Percentiles rank a stretch among this genome's conserved stretches.
Evolutionary conservation across 1,284 basidiomycete genomes (phyloP).

Genomic region (Leccinum ponderosum): DNA sequence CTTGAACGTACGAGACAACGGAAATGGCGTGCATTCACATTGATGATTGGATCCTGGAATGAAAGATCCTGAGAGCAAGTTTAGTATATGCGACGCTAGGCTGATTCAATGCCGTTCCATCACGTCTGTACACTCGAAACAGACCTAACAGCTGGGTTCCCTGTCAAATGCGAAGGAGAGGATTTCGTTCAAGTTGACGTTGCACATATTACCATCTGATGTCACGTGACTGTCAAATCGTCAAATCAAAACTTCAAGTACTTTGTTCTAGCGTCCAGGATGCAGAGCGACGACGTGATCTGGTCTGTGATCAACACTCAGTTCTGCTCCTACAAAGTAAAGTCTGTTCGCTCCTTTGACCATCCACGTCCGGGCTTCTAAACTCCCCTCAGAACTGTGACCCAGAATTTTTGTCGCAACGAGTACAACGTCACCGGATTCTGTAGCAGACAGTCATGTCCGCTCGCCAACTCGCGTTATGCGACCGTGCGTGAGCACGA

Average conservation of each 20-base stretch:
- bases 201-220: too few relatives aligned
- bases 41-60: too few relatives aligned
- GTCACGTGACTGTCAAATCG: neutral
- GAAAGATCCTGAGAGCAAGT: too few relatives aligned
- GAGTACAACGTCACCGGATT: slow-evolving; percentile 99
- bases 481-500: slow-evolving; percentile 97
- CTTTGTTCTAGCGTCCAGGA: slow-evolving; percentile 26
- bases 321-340: slow-evolving; percentile 98
- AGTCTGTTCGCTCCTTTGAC: slow-evolving; percentile 54
- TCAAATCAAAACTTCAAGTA: neutral
- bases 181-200: too few relatives aligned
- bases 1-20: neutral
- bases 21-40: too few relatives aligned
- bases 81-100: too few relatives aligned
- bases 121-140: too few relatives aligned
- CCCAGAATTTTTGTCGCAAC: slow-evolving; percentile 98
- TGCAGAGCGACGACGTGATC: slow-evolving; percentile 95
- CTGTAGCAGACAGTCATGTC: slow-evolving; percentile 95
- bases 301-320: slow-evolving; percentile 93
- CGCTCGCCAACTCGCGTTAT: slow-evolving; percentile 94
- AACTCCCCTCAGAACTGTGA: slow-evolving; percentile 65
- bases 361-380: slow-evolving; percentile 3
- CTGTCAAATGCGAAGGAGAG: too few relatives aligned
- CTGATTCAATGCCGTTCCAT: too few relatives aligned
- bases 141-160: too few relatives aligned